Percentiles rank a stretch among this genome's conserved stretches.
Conservation (phyloP, 2,329 filamentous ascomycete genomes). For the Trichoderma polysporum region DNA sequence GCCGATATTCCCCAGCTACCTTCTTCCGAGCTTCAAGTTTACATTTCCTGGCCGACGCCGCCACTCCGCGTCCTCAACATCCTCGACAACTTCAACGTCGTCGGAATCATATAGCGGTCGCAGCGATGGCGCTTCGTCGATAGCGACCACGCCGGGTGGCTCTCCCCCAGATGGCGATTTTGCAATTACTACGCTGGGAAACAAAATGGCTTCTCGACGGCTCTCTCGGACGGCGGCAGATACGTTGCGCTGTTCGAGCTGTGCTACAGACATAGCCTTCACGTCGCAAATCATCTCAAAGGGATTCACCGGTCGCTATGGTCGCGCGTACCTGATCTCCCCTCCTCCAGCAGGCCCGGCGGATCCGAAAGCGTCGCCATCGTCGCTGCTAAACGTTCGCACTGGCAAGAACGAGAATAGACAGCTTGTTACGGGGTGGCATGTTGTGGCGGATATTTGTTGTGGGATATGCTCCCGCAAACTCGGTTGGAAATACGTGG, state of each 20-base stretch:
- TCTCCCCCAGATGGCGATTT: slow-evolving; percentile 27
- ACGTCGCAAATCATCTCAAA: slow-evolving; percentile 62
- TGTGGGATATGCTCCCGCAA: slow-evolving; percentile 56
- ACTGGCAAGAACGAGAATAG: slow-evolving; percentile 56
- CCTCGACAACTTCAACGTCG: slow-evolving; percentile 27
- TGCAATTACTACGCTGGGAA: not conserved
- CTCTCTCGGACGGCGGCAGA: slow-evolving; percentile 50
- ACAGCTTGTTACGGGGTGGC: slow-evolving; percentile 60
- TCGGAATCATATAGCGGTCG: slow-evolving; percentile 5
- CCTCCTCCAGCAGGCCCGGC: slow-evolving; percentile 27
- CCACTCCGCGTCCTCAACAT: slow-evolving; percentile 35
- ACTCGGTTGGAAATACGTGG: slow-evolving; percentile 68
- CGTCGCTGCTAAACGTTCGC: slow-evolving; percentile 53
- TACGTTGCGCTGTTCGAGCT: slow-evolving; percentile 58
- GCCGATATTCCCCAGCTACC: slow-evolving; percentile 50
- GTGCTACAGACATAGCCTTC: slow-evolving; percentile 61
- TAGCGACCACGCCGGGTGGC: slow-evolving; percentile 31
- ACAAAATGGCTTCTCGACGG: slow-evolving; percentile 20
- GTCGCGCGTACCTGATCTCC: slow-evolving; percentile 61
- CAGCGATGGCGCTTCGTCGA: slow-evolving; percentile 31
- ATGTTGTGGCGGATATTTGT: slow-evolving; percentile 63
- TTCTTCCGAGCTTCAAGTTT: slow-evolving; percentile 52
- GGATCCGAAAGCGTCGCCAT: slow-evolving; percentile 27
- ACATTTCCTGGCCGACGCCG: slow-evolving; percentile 46
- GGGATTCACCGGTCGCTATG: slow-evolving; percentile 65